Conservation (phyloP, 169 alveolate species). For the Ichthyophthirius multifiliis region DNA sequence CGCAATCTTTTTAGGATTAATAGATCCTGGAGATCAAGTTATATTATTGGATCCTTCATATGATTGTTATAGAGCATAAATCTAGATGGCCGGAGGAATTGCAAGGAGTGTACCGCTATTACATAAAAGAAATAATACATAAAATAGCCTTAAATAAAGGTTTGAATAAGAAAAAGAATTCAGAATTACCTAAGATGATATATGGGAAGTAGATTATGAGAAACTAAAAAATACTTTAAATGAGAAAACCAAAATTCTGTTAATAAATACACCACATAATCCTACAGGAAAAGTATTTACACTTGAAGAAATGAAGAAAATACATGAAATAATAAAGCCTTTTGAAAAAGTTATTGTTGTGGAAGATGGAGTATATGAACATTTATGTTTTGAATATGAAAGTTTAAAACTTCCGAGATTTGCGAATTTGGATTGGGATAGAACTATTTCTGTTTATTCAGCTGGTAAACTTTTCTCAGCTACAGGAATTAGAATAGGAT, state of each 20-base stretch:
- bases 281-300: slow-evolving; percentile 79
- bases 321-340: slow-evolving; percentile 59
- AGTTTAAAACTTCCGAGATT: slow-evolving; percentile 40
- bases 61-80: slow-evolving; percentile 35
- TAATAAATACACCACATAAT: slow-evolving; percentile 75
- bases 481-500: slow-evolving; percentile 80
- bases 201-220: slow-evolving; percentile 66
- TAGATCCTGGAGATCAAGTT: slow-evolving; percentile 42
- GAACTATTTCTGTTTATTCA: slow-evolving; percentile 62
- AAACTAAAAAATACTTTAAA: slow-evolving; percentile 44
- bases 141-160: too few species aligned
- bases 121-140: slow-evolving; percentile 3
- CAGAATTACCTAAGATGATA: slow-evolving; percentile 24
- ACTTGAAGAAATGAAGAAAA: slow-evolving; percentile 55
- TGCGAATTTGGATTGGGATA: slow-evolving; percentile 60
- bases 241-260: slow-evolving; percentile 53
- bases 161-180: neutral
- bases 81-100: slow-evolving; percentile 22
- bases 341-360: slow-evolving; percentile 56
- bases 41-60: slow-evolving; percentile 26
- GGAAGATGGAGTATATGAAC: slow-evolving; percentile 77
- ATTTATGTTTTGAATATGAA: slow-evolving; percentile 50
- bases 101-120: slow-evolving; percentile 17
- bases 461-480: slow-evolving; percentile 74
- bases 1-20: neutral